Conservation (phyloP, 139 green algal species). For the Spirogloea muscicola region DNA sequence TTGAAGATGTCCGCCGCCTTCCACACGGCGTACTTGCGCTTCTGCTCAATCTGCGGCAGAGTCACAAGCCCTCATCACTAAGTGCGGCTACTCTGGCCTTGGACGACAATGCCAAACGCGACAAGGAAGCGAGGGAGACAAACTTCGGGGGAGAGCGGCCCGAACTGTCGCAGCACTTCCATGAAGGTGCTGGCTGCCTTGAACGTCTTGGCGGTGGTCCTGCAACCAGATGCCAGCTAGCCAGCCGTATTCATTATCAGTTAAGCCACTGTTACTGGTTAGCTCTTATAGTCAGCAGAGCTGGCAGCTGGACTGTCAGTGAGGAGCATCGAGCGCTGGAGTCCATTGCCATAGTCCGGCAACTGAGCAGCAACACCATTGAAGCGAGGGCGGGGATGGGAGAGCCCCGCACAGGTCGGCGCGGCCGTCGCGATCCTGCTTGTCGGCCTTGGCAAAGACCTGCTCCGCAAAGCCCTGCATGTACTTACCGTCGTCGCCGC, state of each 20-base stretch:
- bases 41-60: constrained; percentile 56
- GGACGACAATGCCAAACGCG: background rate
- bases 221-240: background rate
- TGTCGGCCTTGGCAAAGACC: constrained; percentile 43
- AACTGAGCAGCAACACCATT: too few relatives aligned
- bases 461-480: constrained; percentile 39
- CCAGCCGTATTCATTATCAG: background rate
- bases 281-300: background rate
- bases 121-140: too few relatives aligned
- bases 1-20: constrained; percentile 81
- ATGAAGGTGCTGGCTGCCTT: constrained; percentile 86
- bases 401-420: constrained; percentile 48
- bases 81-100: background rate
- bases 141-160: constrained; percentile 60
- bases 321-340: too few relatives aligned
- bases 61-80: too few relatives aligned
- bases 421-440: constrained; percentile 26
- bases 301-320: background rate
- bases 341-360: background rate
- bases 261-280: background rate
- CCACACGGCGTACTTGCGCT: constrained; percentile 80
- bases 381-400: too few relatives aligned
- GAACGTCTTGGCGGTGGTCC: constrained; percentile 71
- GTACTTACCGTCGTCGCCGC: constrained; percentile 25
- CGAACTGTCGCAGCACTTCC: constrained; percentile 76